Conservation (phyloP, 176 grass and related monocot species). For the Typha latifolia region DNA sequence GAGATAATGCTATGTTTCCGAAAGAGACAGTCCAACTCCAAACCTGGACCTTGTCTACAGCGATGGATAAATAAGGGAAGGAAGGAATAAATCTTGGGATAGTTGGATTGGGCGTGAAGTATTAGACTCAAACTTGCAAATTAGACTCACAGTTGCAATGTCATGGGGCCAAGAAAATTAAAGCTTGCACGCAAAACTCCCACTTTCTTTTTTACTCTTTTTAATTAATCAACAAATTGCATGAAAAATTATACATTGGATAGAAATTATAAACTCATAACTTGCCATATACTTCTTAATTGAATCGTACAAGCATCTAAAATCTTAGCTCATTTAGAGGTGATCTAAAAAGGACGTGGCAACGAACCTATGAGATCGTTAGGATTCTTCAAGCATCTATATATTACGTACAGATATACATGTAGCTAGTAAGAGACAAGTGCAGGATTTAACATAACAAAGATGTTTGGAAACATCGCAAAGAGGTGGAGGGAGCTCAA, state of each 20-base stretch:
- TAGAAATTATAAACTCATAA: too few species aligned
- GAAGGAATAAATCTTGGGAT: too few species aligned
- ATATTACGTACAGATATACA: conserved; percentile 18
- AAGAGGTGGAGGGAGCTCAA: conserved; percentile 71
- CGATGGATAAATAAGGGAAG: too few species aligned
- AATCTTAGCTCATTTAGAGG: conserved; percentile 19
- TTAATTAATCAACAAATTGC: too few species aligned
- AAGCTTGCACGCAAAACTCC: too few species aligned
- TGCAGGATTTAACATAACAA: conserved; percentile 11
- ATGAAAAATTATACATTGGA: too few species aligned
- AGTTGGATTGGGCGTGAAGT: background rate
- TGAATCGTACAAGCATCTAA: conserved; percentile 44
- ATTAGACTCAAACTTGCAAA: conserved; percentile 1
- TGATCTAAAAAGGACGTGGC: conserved; percentile 22
- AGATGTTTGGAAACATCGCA: conserved; percentile 47
- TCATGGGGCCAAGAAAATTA: too few species aligned
- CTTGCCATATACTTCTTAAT: conserved; percentile 24
- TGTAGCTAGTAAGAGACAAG: conserved; percentile 12
- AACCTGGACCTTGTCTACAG: too few species aligned
- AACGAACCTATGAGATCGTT: conserved; percentile 19
- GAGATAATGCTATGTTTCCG: too few species aligned
- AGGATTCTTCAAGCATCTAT: background rate
- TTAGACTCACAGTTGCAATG: conserved; percentile 15
- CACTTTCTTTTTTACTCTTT: too few species aligned
- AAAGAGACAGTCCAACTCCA: too few species aligned